phyloP scores from a whole-genome alignment of 768 basidiomycete genomes.

The Boletus bicolor region DNA sequence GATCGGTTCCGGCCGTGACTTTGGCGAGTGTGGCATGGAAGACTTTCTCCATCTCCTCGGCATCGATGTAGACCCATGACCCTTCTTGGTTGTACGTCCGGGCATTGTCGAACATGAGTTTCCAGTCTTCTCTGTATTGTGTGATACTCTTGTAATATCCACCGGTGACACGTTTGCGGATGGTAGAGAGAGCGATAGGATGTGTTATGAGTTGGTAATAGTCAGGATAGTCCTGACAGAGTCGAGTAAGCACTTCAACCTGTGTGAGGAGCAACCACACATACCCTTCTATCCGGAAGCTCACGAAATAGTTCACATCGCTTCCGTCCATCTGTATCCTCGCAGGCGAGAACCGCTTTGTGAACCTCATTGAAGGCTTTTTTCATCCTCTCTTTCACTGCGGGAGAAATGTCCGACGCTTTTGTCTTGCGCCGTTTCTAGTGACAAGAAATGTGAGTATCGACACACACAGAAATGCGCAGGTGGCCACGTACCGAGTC shows the following conservation, averaged over 20 bases:
- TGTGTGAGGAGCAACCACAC: constrained; percentile 14
- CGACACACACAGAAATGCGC: background rate
- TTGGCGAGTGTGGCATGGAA: constrained; percentile 72
- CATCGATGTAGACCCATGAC: constrained; percentile 92
- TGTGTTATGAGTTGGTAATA: constrained; percentile 87
- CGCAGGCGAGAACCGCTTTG: constrained; percentile 68
- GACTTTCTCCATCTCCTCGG: constrained; percentile 90
- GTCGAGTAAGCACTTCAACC: constrained; percentile 11
- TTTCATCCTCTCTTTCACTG: constrained; percentile 74
- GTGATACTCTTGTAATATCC: constrained; percentile 72
- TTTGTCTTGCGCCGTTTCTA: constrained; percentile 89
- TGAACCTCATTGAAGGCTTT: constrained; percentile 76
- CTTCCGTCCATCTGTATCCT: constrained; percentile 71
- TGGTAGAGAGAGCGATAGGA: constrained; percentile 84
- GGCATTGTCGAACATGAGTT: constrained; percentile 92
- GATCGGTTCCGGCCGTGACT: constrained; percentile 60
- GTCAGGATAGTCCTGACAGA: constrained; percentile 77
- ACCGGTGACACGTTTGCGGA: constrained; percentile 71
- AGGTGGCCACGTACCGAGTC: constrained; percentile 48
- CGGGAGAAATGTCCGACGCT: constrained; percentile 51
- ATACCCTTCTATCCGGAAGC: constrained; percentile 73
- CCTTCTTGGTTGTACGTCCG: constrained; percentile 92
- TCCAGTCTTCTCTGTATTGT: constrained; percentile 75
- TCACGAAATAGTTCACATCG: constrained; percentile 87
- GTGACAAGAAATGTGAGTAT: constrained; percentile 1